Percentiles rank a stretch among this genome's conserved stretches.
Evolutionary conservation across 169 alveolate genomes (phyloP).

Genomic region (Plasmodium billcollinsi): DNA sequence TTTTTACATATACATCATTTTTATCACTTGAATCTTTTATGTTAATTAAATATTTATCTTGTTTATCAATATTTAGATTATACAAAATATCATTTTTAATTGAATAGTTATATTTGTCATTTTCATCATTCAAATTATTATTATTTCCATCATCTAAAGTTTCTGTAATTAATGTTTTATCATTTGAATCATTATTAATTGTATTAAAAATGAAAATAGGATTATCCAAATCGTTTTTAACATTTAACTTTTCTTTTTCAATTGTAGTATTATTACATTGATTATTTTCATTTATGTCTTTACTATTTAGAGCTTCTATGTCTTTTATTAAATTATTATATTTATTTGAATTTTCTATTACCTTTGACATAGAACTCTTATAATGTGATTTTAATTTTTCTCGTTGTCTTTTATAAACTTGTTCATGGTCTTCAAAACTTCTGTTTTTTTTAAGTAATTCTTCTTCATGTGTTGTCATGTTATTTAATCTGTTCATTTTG

Average conservation of each 20-base stretch:
- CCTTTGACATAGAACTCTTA: conserved; percentile 17
- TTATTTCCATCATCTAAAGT: background rate
- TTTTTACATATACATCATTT: background rate
- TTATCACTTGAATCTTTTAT: conserved; percentile 24
- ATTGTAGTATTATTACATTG: background rate
- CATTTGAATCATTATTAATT: background rate
- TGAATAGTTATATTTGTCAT: background rate
- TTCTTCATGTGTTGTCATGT: conserved; percentile 8
- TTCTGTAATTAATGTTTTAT: conserved; percentile 3
- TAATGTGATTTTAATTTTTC: conserved; percentile 48
- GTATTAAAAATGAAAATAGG: conserved; percentile 4
- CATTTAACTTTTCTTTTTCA: background rate
- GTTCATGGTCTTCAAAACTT: conserved; percentile 37
- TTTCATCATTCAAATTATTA: background rate
- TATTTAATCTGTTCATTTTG: conserved; percentile 9
- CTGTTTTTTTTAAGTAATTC: conserved; percentile 26
- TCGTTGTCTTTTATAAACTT: conserved; percentile 57
- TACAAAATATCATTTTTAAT: background rate
- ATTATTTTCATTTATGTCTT: conserved; percentile 15
- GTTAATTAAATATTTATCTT: conserved; percentile 11
- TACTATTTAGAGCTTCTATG: conserved; percentile 9
- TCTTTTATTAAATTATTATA: conserved; percentile 15
- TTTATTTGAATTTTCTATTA: conserved; percentile 5
- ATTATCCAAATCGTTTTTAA: conserved; percentile 9
- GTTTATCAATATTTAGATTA: background rate